Evolutionary conservation across 208 protist genomes (phyloP).

Genomic region (Wallacemonas rigidus): DNA sequence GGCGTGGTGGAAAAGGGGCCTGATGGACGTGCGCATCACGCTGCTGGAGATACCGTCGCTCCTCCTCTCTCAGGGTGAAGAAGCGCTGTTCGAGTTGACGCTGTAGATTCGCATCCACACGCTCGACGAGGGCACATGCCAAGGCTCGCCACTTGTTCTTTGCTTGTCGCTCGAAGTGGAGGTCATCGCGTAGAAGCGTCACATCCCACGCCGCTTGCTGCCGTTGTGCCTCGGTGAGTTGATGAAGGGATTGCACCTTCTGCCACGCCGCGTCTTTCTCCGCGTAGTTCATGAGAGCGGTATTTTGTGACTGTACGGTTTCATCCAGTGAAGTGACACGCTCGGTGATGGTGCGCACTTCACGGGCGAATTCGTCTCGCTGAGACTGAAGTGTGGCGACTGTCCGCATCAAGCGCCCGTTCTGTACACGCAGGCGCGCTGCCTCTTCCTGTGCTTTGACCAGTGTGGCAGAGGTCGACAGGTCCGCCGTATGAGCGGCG

Average conservation of each 20-base stretch:
- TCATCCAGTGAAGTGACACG: not conserved
- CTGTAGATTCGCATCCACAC: not conserved
- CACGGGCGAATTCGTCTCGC: not conserved
- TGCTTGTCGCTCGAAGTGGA: not conserved
- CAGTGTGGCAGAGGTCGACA: not conserved
- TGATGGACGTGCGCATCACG: not conserved
- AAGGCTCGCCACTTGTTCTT: slow-evolving; percentile 13
- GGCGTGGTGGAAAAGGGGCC: not conserved
- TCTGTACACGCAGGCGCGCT: not conserved
- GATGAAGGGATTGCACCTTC: slow-evolving; percentile 22
- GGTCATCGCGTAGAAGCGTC: slow-evolving; percentile 2
- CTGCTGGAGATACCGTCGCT: not conserved
- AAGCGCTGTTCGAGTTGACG: slow-evolving; percentile 1
- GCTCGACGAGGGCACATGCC: not conserved
- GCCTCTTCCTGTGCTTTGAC: not conserved
- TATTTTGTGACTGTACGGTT: not conserved
- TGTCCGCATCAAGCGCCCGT: slow-evolving; percentile 5
- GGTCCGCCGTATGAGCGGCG: not conserved
- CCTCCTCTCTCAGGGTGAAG: slow-evolving; percentile 11
- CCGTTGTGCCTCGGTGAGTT: slow-evolving; percentile 26
- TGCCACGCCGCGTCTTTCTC: slow-evolving; percentile 7
- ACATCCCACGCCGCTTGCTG: slow-evolving; percentile 29
- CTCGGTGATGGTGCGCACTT: not conserved
- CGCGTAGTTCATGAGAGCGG: not conserved
- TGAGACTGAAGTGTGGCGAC: slow-evolving; percentile 9